Base-by-base conservation (phyloP, 495 filamentous ascomycete genomes). In the Tuber magnatum region DNA sequence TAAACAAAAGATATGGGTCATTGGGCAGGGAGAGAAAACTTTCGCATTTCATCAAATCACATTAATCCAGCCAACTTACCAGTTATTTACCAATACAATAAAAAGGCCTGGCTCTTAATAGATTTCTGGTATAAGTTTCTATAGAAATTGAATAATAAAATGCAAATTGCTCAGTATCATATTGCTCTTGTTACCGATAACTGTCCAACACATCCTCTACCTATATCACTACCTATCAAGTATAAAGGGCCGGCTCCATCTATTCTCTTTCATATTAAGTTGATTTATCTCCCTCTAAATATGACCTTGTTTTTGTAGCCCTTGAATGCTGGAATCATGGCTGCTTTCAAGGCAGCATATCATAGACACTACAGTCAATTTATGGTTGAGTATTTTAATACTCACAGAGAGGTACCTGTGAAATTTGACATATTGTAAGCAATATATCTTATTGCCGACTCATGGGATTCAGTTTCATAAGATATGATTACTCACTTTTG, bases 121-220 rank as follows among this genome's bases (percentile, higher is more conserved):
- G 46, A 69, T 1, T 14, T 71, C 2, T 75, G 74, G 74, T 78
- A 72, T 70, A 56, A 81, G 75, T 69, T 81, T 76, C 35, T 84
- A 76, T 71, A 80, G 77, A 75, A 76, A 43, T 56, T 71, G 22
- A 18, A 71, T 39, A 0, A 76, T 78, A 43, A 81, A 81, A 73
- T 77, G 74, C 43, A 74, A 83, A 70, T 84, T 69, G 74, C 70
- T 80, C 71, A 68, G 16, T 69, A 77, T 28, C 75, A 81, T 39
- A 83, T 82, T 56, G 72, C 80, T 46, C 76, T 83, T 18, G n/a
- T 81, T 42, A 76, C 83, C 0, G 79, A 84, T 73, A 83, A 82
- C 39, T 81, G 82, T 68, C 80, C 81, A 22, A 80, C 79, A n/a
- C 78, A 84, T 76, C 39, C 80, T 35, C 51, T 39, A 44, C 80